Conservation (phyloP, 2,329 filamentous ascomycete genomes). For the Phialophora chinensis region DNA sequence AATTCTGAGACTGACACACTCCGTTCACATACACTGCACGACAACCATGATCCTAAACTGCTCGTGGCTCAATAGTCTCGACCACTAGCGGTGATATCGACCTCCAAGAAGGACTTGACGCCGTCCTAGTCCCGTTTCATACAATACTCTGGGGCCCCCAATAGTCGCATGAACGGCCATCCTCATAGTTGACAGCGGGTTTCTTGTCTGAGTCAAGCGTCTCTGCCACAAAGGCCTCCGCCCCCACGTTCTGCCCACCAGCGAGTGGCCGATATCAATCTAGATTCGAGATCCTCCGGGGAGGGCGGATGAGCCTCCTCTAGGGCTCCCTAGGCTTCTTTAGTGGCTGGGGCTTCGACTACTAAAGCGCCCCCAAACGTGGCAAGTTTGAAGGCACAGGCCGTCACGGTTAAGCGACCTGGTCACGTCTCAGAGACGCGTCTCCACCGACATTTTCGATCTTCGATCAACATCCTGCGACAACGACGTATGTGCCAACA, state of each 20-base stretch:
- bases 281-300: not conserved
- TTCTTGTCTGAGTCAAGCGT: not conserved
- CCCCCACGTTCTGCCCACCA: not conserved
- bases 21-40: not conserved
- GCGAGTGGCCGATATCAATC: not conserved
- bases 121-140: not conserved
- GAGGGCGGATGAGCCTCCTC: slow-evolving; percentile 1
- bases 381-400: slow-evolving; percentile 6
- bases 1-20: not conserved
- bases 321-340: slow-evolving; percentile 5
- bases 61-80: not conserved
- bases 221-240: not conserved
- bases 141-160: no score
- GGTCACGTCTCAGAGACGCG: slow-evolving; percentile 12
- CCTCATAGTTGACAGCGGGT: not conserved
- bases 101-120: not conserved
- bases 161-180: not conserved
- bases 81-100: not conserved
- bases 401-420: slow-evolving; percentile 17
- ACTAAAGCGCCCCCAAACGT: slow-evolving; percentile 1
- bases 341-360: slow-evolving; percentile 1
- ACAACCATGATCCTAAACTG: not conserved
- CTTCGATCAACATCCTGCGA: slow-evolving; percentile 8
- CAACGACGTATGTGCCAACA: not conserved
- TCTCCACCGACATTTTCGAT: slow-evolving; percentile 13